A percentile compares a stretch with the other conserved stretches of the same genome.
phyloP scores from a whole-genome alignment of 148 eudicot genomes.

The Vaccinium macrocarpon region DNA sequence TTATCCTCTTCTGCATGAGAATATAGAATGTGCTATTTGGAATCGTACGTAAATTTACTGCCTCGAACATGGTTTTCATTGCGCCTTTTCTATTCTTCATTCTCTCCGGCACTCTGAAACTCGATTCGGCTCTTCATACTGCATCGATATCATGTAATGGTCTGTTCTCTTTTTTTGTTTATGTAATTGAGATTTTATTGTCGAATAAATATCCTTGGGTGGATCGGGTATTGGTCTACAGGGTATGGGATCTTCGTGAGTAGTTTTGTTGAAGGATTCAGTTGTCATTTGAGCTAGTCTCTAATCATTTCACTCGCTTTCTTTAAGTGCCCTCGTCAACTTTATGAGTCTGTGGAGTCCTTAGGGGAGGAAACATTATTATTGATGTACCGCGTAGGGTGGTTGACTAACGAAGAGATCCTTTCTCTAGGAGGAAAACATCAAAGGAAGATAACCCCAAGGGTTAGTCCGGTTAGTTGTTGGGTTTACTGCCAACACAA shows the following conservation, averaged over 20 bases:
- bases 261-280: neutral
- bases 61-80: neutral
- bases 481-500: neutral
- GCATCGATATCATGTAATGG: no score
- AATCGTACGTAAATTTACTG: neutral
- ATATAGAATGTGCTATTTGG: no score
- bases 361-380: neutral
- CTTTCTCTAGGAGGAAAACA: neutral
- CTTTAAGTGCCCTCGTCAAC: neutral
- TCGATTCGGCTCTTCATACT: no score
- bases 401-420: conserved; percentile 1
- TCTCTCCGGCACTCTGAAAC: neutral
- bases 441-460: neutral
- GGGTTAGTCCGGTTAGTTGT: neutral
- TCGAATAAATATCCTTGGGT: neutral
- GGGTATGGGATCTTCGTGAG: neutral
- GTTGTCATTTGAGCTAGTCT: neutral
- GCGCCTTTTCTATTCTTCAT: neutral
- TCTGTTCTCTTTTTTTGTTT: neutral
- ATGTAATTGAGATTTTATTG: neutral
- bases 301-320: neutral
- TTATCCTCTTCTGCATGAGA: neutral
- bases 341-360: neutral
- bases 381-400: neutral
- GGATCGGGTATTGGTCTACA: neutral